phyloP scores from a whole-genome alignment of 306 rosid genomes.

The Mimosa pudica region DNA sequence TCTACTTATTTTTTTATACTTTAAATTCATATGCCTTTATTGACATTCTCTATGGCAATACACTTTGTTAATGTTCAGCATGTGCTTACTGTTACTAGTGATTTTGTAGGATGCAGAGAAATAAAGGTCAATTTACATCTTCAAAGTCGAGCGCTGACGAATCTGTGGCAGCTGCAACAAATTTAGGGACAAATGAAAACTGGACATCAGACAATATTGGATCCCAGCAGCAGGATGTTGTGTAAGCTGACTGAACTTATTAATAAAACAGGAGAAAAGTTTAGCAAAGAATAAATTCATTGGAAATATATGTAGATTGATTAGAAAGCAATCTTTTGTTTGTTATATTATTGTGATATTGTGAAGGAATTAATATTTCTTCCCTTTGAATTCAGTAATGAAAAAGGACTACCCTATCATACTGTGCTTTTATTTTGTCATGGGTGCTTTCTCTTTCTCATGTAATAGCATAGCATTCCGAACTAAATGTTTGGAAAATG shows the following conservation, averaged over 20 bases:
- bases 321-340: neutral
- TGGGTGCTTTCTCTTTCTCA: slow-evolving; percentile 3
- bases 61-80: slow-evolving; percentile 30
- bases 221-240: slow-evolving; percentile 65
- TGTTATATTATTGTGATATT: neutral
- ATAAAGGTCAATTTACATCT: slow-evolving; percentile 80
- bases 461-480: neutral
- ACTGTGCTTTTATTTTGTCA: neutral
- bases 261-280: slow-evolving; percentile 17
- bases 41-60: neutral
- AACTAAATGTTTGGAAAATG: neutral
- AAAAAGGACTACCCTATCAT: neutral
- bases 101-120: slow-evolving; percentile 70
- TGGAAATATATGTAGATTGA: slow-evolving; percentile 1
- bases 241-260: slow-evolving; percentile 54
- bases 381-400: neutral
- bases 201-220: slow-evolving; percentile 54
- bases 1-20: slow-evolving; percentile 7
- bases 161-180: slow-evolving; percentile 54
- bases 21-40: slow-evolving; percentile 25
- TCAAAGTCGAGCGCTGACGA: slow-evolving; percentile 67
- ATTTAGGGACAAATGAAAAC: slow-evolving; percentile 57
- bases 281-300: neutral
- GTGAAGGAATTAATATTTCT: neutral
- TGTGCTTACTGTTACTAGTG: slow-evolving; percentile 22